A percentile compares a stretch with the other conserved stretches of the same genome.
phyloP scores from a whole-genome alignment of 805 yeast species.

The Cyberlindnera amylophila region DNA sequence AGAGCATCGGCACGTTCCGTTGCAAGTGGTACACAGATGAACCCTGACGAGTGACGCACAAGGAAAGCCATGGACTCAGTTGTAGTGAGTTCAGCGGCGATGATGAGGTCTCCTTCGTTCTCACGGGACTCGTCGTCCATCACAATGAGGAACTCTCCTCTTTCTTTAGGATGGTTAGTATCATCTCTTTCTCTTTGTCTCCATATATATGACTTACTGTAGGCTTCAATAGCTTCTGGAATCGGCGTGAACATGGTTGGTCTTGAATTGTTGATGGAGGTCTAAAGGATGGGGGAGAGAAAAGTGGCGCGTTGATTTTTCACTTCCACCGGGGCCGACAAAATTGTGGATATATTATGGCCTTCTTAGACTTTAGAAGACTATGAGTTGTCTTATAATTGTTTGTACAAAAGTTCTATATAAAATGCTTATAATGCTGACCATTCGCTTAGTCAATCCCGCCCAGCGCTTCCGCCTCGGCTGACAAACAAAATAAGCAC shows the following conservation, averaged over 20 bases:
- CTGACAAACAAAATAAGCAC: too few species aligned
- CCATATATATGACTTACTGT: slow-evolving; percentile 35
- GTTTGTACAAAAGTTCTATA: too few species aligned
- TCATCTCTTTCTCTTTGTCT: too few species aligned
- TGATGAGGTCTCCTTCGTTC: slow-evolving; percentile 94
- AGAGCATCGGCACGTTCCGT: slow-evolving; percentile 74
- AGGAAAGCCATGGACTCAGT: slow-evolving; percentile 90
- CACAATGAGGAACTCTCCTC: slow-evolving; percentile 72
- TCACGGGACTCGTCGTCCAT: slow-evolving; percentile 96
- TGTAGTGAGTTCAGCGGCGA: slow-evolving; percentile 81
- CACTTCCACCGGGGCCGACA: too few species aligned
- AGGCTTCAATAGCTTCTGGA: slow-evolving; percentile 70
- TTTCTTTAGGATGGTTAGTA: slow-evolving; percentile 15
- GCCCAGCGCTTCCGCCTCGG: too few species aligned
- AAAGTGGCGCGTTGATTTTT: too few species aligned
- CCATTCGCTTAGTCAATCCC: too few species aligned
- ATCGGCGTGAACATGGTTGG: slow-evolving; percentile 44
- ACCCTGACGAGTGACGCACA: slow-evolving; percentile 84
- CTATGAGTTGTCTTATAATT: too few species aligned
- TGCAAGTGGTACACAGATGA: slow-evolving; percentile 86
- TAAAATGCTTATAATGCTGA: too few species aligned
- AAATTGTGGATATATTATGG: too few species aligned
- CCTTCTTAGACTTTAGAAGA: too few species aligned
- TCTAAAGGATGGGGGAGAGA: too few species aligned
- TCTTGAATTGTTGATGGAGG: background rate